phyloP scores from a whole-genome alignment of 169 alveolate genomes.

The Plasmodium reichenowi region DNA sequence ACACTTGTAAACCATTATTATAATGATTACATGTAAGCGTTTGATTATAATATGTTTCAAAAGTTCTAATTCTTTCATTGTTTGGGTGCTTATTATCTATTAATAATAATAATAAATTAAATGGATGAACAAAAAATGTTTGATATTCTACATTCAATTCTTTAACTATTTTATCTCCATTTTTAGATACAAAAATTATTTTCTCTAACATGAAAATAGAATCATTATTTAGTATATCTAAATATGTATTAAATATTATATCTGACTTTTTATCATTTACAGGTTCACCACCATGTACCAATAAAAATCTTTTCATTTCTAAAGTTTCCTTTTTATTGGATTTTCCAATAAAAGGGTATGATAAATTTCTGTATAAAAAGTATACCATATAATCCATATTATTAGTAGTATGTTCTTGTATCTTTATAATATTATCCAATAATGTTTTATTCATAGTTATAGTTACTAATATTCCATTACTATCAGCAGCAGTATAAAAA shows the following conservation, averaged over 20 bases:
- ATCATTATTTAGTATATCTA: conserved; percentile 29
- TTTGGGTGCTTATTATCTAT: background rate
- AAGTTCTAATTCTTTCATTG: background rate
- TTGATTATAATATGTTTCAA: conserved; percentile 10
- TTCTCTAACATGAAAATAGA: conserved; percentile 69
- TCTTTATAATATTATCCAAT: background rate
- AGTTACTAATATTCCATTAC: conserved; percentile 28
- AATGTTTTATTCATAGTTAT: conserved; percentile 5
- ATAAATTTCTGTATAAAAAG: conserved; percentile 58
- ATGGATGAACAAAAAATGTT: conserved; percentile 72
- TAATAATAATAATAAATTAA: background rate
- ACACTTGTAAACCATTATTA: conserved; percentile 29
- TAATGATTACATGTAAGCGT: conserved; percentile 26
- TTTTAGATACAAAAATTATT: conserved; percentile 46
- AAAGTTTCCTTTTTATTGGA: conserved; percentile 30
- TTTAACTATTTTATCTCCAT: conserved; percentile 27
- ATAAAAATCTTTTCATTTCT: conserved; percentile 21
- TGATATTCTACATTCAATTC: conserved; percentile 75
- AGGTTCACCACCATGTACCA: conserved; percentile 17
- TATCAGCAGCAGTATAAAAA: conserved; percentile 20
- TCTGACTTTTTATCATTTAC: no score
- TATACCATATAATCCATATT: conserved; percentile 18
- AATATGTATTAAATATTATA: background rate
- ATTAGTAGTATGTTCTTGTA: background rate
- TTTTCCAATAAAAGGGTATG: conserved; percentile 60